Conservation (phyloP, 306 rosid species). For the Malus sylvestris region DNA sequence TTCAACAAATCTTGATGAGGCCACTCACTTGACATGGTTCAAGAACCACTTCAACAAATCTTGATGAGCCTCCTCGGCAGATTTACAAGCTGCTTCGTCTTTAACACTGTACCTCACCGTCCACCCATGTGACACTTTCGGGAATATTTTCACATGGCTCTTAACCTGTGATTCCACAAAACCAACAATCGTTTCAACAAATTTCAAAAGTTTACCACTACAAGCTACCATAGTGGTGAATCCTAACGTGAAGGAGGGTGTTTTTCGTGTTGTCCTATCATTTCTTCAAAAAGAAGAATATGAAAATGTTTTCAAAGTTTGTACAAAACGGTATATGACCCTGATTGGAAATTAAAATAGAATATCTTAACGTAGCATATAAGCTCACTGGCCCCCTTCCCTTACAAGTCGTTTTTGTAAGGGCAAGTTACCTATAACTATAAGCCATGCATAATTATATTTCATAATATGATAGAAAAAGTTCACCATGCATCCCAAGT, state of each 20-base stretch:
- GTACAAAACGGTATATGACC: neutral
- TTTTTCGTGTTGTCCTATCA: neutral
- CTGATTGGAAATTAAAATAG: neutral
- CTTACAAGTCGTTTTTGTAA: neutral
- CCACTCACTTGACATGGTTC: conserved; percentile 33
- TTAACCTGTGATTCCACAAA: conserved; percentile 27
- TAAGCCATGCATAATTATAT: neutral
- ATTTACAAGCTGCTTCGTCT: conserved; percentile 37
- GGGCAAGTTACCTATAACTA: neutral
- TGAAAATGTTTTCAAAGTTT: neutral
- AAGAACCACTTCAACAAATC: conserved; percentile 58
- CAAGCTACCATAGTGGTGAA: neutral
- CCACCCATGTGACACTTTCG: conserved; percentile 62
- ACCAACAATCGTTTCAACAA: neutral
- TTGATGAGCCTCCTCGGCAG: conserved; percentile 61
- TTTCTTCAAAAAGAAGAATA: neutral
- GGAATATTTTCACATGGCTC: conserved; percentile 52
- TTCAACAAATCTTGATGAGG: neutral
- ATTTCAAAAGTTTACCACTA: neutral
- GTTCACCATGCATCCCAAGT: neutral
- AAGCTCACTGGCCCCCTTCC: neutral
- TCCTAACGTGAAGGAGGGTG: neutral
- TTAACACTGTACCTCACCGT: conserved; percentile 40
- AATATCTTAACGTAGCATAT: neutral
- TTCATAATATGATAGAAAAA: neutral